Percentiles rank a stretch among this genome's conserved stretches.
Evolutionary conservation across 208 protist species (phyloP).

Genomic region (Acanthamoeba lenticulata): DNA sequence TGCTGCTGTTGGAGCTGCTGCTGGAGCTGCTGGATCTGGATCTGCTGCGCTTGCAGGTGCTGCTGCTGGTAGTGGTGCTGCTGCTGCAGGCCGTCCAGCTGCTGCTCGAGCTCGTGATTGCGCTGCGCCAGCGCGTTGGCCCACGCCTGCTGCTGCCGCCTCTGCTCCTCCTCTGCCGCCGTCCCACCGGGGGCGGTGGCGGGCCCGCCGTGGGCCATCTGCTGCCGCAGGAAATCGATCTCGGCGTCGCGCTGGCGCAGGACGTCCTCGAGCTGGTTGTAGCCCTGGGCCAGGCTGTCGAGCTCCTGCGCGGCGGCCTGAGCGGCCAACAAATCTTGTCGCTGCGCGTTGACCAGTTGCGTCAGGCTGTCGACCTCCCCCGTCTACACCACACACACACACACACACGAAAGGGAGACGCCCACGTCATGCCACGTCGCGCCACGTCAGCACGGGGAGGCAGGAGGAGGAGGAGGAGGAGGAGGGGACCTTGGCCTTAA

Average conservation of each 20-base stretch:
- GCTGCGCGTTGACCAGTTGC: background rate
- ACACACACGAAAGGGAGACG: background rate
- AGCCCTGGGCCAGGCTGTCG: background rate
- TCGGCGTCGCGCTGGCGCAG: background rate
- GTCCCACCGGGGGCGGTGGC: background rate
- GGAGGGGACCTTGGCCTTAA: background rate
- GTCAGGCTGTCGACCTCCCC: background rate
- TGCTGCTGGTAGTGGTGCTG: background rate
- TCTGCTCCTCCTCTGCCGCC: background rate
- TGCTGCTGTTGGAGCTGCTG: constrained; percentile 13
- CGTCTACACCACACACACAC: background rate
- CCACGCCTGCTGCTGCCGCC: background rate
- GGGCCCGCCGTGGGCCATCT: background rate
- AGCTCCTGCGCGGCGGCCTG: background rate
- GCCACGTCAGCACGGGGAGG: no score
- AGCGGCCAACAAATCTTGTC: constrained; percentile 1
- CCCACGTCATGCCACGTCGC: no score
- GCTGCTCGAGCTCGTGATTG: background rate
- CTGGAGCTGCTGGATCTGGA: background rate
- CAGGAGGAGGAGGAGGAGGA: no score
- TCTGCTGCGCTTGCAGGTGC: background rate
- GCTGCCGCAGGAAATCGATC: background rate
- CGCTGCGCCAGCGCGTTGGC: background rate
- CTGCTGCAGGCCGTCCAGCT: background rate
- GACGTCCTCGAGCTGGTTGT: background rate